Conservation (phyloP, 306 rosid species). For the Prunus mira region DNA sequence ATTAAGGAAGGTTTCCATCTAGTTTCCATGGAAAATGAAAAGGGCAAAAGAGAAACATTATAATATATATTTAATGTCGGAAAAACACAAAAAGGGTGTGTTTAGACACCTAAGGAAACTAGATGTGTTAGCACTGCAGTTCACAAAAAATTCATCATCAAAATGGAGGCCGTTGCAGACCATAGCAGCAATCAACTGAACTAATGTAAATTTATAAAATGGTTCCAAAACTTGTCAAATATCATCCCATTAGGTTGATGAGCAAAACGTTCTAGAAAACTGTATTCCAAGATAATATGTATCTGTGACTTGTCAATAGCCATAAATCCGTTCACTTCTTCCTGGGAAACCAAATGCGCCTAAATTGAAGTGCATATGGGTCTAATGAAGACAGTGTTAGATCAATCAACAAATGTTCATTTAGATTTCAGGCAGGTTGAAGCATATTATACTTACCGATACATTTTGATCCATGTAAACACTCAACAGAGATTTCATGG, state of each 20-base stretch:
- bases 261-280: not conserved
- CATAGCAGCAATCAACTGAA: not conserved
- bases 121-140: not conserved
- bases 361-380: not conserved
- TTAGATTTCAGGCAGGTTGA: constrained; percentile 8
- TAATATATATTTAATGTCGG: not conserved
- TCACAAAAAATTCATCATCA: not conserved
- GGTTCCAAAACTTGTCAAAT: not conserved
- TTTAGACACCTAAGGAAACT: not conserved
- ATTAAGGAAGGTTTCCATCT: not conserved
- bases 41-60: not conserved
- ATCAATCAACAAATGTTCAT: not conserved
- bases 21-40: not conserved
- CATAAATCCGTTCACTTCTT: not conserved
- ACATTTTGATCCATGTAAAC: constrained; percentile 73
- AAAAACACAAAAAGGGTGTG: not conserved
- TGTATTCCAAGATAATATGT: not conserved
- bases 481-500: constrained; percentile 79
- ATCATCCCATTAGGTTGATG: not conserved
- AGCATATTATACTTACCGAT: constrained; percentile 49
- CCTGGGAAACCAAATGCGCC: not conserved
- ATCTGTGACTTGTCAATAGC: not conserved
- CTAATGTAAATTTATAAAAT: not conserved
- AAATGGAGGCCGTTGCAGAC: not conserved
- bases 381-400: not conserved